Evolutionary conservation across 2,329 filamentous ascomycete species (phyloP).

Genomic region (Ceratocystis huliohia): DNA sequence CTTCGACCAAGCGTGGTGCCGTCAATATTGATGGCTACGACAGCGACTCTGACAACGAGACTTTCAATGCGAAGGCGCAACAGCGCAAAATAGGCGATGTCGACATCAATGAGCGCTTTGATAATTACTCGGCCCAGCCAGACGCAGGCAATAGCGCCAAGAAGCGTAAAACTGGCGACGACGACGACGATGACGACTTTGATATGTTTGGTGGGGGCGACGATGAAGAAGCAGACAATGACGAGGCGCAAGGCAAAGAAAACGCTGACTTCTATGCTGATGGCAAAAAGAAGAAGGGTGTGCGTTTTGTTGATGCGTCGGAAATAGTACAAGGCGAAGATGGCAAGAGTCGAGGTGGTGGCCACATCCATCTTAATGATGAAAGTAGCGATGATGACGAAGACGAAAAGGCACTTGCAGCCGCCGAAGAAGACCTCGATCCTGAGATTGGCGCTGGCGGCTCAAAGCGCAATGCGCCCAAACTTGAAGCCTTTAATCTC

Average conservation of each 20-base stretch:
- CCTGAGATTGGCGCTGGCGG: slow-evolving; percentile 82
- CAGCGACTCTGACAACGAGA: slow-evolving; percentile 83
- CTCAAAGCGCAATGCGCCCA: slow-evolving; percentile 84
- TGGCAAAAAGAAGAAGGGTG: slow-evolving; percentile 50
- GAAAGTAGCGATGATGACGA: slow-evolving; percentile 49
- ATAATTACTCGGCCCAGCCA: slow-evolving; percentile 39
- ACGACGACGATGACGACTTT: slow-evolving; percentile 40
- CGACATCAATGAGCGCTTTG: slow-evolving; percentile 31
- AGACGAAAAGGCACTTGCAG: slow-evolving; percentile 57
- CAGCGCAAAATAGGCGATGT: slow-evolving; percentile 34
- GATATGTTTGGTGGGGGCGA: slow-evolving; percentile 75
- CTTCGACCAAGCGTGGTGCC: slow-evolving; percentile 75
- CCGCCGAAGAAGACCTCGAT: slow-evolving; percentile 64
- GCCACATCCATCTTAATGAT: slow-evolving; percentile 51
- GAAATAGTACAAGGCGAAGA: slow-evolving; percentile 67
- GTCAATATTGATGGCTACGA: slow-evolving; percentile 97
- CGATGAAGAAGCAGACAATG: slow-evolving; percentile 34
- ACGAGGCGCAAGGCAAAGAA: slow-evolving; percentile 26
- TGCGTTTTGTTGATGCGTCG: slow-evolving; percentile 44
- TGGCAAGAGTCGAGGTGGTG: slow-evolving; percentile 57
- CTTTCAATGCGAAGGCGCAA: slow-evolving; percentile 63
- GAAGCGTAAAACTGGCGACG: slow-evolving; percentile 25
- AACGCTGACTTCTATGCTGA: slow-evolving; percentile 27
- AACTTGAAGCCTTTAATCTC: slow-evolving; percentile 95
- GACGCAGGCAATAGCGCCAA: slow-evolving; percentile 27